Base-by-base conservation (phyloP, 257 asterid species). In the Forsythia suspensa region DNA sequence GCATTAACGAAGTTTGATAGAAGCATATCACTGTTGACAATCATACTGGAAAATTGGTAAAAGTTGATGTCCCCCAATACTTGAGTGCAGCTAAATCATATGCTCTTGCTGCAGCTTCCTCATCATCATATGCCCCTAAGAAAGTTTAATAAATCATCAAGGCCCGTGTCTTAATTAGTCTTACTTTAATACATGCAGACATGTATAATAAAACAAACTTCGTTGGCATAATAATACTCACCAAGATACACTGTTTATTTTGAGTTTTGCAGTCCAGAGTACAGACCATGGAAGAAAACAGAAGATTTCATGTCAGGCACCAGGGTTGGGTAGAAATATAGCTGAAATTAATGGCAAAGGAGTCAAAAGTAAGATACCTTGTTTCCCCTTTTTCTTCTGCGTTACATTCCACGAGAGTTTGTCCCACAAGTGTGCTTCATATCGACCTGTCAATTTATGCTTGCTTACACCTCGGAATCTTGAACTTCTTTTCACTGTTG, bases 401-500 rank as follows among this genome's bases (percentile, higher is more conserved):
- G 89, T 84, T 10, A 79, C 80, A 71, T 88, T 88, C 91, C 91
- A 88, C 5, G 90, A 82, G 16, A 85, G 87, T 74, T 86, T 88
- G 34, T 88, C 91, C 91, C 91, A 88, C 83, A 88, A 57, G 74
- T 88, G 91, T 75, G 91, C 91, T 84, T 88, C 91, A 39, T 85
- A 88, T 73, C 89, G 80, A 6, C 91, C 90, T 16, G 91, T 86
- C 91, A 89, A 86, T 78, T 85, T 82, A 74, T 88, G 90, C 84
- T 77, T 86, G 85, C 94, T 85, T 5, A 82, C 92, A 0, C 97
- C 97, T 4, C 97, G 91, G 76, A 86, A 91, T 72, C 89, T 89
- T 4, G 97, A 92, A 76, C 97, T 92, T 79, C 95, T 84, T 65
- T 90, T 92, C 79, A 90, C 90, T 1, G 97, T 86, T 7, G 90